Percentiles rank a stretch among this genome's conserved stretches.
Conservation (phyloP, 1,284 basidiomycete species). For the Trichosporon coremiiforme region DNA sequence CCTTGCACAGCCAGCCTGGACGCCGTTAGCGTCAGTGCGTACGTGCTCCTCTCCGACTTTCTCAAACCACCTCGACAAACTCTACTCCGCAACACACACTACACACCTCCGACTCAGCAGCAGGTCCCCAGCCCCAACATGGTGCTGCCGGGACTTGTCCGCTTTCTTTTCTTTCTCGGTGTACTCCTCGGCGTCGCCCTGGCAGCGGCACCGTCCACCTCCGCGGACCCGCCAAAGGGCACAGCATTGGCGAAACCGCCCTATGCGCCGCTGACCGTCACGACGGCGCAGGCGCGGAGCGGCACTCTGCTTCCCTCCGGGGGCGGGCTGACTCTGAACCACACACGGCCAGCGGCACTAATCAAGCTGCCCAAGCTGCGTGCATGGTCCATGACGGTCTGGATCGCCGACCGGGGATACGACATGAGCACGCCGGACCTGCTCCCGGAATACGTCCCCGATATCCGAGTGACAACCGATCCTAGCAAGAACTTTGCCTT, state of each 20-base stretch:
- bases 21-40: not conserved
- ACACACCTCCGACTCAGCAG: not conserved
- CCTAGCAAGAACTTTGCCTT: slow-evolving; percentile 43
- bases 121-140: slow-evolving; percentile 16
- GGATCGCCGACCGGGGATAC: slow-evolving; percentile 30
- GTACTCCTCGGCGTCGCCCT: not conserved
- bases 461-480: slow-evolving; percentile 31
- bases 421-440: slow-evolving; percentile 34
- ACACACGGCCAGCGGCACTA: not conserved
- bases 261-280: not conserved
- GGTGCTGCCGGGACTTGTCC: slow-evolving; percentile 17
- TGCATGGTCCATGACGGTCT: slow-evolving; percentile 5
- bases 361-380: slow-evolving; percentile 7
- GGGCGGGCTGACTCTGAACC: slow-evolving; percentile 19
- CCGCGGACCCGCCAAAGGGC: not conserved
- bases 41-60: not conserved
- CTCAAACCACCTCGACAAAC: not conserved
- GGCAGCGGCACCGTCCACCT: not conserved
- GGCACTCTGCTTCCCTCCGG: not conserved
- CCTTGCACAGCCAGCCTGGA: not conserved
- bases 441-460: slow-evolving; percentile 31
- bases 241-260: slow-evolving; percentile 5
- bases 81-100: not conserved
- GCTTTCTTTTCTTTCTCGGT: not conserved
- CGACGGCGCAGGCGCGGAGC: not conserved